phyloP scores from a whole-genome alignment of 75 land plant species.

The Gnetum montanum region DNA sequence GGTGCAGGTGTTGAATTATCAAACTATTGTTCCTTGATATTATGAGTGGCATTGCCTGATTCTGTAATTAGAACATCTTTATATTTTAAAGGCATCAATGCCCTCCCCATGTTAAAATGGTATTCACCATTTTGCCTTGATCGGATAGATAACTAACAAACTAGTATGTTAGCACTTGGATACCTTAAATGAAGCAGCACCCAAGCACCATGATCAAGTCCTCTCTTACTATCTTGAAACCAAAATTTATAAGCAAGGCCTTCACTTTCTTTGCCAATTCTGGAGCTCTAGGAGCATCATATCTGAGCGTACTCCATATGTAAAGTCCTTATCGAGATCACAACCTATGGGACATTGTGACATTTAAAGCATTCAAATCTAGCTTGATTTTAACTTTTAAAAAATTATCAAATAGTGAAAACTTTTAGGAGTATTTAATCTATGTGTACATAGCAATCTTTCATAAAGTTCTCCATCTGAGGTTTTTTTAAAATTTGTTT shows the following conservation, averaged over 20 bases:
- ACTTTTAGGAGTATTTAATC: no score
- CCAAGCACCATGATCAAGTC: conserved; percentile 94
- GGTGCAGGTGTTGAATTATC: conserved; percentile 7
- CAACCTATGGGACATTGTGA: no score
- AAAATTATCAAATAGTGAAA: no score
- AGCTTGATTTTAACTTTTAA: no score
- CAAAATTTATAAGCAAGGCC: conserved; percentile 49
- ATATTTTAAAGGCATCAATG: conserved; percentile 62
- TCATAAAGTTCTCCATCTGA: no score
- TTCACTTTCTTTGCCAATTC: conserved; percentile 59
- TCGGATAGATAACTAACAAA: conserved; percentile 78
- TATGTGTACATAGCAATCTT: no score
- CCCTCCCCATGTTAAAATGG: conserved; percentile 72
- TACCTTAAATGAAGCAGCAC: conserved; percentile 84
- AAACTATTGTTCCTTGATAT: conserved; percentile 21
- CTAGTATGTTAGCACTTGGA: conserved; percentile 76
- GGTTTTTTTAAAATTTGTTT: no score
- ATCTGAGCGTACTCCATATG: no score
- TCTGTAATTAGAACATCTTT: conserved; percentile 78
- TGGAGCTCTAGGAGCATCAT: conserved; percentile 78
- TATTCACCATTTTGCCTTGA: conserved; percentile 40
- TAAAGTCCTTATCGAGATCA: no score
- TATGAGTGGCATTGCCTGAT: conserved; percentile 75
- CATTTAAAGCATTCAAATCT: no score
- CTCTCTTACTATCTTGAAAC: conserved; percentile 40